Conservation (phyloP, 352 stramenopile species). For the Phytopythium boreale region DNA sequence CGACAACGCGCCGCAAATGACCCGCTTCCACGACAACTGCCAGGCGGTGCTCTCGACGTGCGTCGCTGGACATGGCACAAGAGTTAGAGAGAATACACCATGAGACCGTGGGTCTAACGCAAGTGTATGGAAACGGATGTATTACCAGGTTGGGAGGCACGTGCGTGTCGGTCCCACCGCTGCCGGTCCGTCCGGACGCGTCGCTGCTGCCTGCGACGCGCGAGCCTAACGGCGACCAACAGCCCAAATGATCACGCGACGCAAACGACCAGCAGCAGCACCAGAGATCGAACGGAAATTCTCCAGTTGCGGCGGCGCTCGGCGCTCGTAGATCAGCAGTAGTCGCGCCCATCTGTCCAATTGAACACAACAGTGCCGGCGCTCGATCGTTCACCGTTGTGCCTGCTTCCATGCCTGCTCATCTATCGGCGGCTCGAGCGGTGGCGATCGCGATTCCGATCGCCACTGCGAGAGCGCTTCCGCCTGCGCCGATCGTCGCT, state of each 20-base stretch:
- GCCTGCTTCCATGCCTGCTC: neutral
- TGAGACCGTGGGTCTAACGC: neutral
- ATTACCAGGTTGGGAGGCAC: conserved; percentile 45
- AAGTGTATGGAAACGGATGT: neutral
- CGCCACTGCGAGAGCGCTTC: conserved; percentile 12
- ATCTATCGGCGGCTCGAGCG: conserved; percentile 12
- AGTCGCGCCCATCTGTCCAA: neutral
- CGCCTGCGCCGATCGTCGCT: conserved; percentile 1
- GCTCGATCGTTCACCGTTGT: neutral
- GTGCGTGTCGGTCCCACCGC: conserved; percentile 57
- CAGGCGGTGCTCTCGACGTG: conserved; percentile 55
- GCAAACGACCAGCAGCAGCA: neutral
- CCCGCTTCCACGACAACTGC: conserved; percentile 69
- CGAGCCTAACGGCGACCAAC: conserved; percentile 11
- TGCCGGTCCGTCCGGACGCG: conserved; percentile 65
- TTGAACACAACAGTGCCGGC: neutral
- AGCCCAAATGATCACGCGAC: neutral
- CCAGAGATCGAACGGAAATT: neutral
- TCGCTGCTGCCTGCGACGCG: conserved; percentile 47
- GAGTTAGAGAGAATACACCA: neutral
- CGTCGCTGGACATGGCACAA: conserved; percentile 16
- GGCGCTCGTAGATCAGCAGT: neutral
- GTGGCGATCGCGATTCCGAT: conserved; percentile 28
- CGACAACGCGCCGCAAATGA: conserved; percentile 54
- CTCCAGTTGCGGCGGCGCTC: neutral